Percentiles rank a stretch among this genome's conserved stretches.
phyloP scores from a whole-genome alignment of 2,329 filamentous ascomycete genomes.

The Lachnellula willkommii region DNA sequence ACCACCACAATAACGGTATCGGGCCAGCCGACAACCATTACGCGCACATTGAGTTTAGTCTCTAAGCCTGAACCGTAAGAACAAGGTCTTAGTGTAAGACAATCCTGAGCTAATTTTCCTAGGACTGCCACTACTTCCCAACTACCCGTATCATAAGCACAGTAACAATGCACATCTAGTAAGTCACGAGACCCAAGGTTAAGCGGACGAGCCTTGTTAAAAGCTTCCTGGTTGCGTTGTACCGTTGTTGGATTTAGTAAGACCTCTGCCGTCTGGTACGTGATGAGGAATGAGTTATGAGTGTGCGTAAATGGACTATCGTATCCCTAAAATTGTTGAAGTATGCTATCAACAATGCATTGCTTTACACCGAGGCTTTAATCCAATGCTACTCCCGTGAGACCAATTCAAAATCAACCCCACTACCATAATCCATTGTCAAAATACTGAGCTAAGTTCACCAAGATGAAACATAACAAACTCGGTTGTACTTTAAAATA shows the following conservation, averaged over 20 bases:
- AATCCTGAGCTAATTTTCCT: neutral
- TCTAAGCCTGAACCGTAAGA: neutral
- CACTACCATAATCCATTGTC: too few species aligned
- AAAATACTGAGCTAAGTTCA: too few species aligned
- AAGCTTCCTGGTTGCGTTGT: neutral
- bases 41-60: constrained; percentile 3
- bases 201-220: neutral
- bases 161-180: neutral
- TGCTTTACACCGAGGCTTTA: too few species aligned
- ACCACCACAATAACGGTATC: constrained; percentile 3
- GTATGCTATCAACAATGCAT: too few species aligned
- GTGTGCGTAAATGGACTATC: neutral
- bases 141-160: neutral
- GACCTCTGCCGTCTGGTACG: neutral
- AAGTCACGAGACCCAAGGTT: neutral
- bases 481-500: too few species aligned
- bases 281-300: neutral
- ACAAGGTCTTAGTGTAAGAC: neutral
- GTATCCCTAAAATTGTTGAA: too few species aligned
- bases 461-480: too few species aligned
- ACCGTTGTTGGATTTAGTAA: neutral
- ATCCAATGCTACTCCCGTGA: too few species aligned
- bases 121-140: neutral
- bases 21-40: neutral
- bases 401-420: too few species aligned